Base-by-base conservation (phyloP, 805 yeast species). In the Isabelozyma pseudorhagii region DNA sequence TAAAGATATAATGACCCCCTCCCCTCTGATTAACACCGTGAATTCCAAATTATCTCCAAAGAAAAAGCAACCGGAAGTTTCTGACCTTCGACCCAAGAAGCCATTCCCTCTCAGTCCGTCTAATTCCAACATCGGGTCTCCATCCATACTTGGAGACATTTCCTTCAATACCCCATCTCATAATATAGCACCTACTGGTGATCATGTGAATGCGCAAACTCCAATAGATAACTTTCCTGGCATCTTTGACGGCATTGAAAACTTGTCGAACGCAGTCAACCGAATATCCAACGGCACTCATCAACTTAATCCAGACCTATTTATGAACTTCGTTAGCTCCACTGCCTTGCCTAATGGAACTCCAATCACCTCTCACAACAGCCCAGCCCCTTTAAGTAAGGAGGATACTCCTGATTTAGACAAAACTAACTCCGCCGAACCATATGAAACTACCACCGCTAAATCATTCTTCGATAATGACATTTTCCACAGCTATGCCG, bases 401-500 rank as follows among this genome's bases (percentile, higher is more conserved):
- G 48, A 42, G 9, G 43, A 46, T 40, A 44, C 46, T 27, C 51
- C 50, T 9, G 55, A 53, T 40, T 15, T 42, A 25, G 50, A 47
- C 13, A 41, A 41, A n/a, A 18, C 4, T 21, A 8, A 14, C 34
- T 14, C 40, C 17, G 17, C 11, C 3, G 14, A 14, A 8, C 10
- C 40, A 15, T 38, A 11, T 38, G 40, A 38, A 38, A 3, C 4
- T 8, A n/a, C 21, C 34, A 25, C 13, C 38, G n/a, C 36, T 13
- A 31, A 31, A 31, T 31, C 36, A 9, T 31, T 31, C 36, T 31
- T 31, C 36, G 36, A 31, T 31, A 31, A 31, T 31, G 36, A 31
- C 10, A 10, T 31, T 10, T 31, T 31, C 36, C 36, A 31, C n/a
- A 67, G 69, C 43, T 75, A 73, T 50, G 58, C 77, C 0, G 64